A percentile compares a stretch with the other conserved stretches of the same genome.
These are phyloP conservation scores for Decorospora gaudefroyi DNA, from an alignment of 2,329 filamentous ascomycete genomes.

Conservation along the genomic window DNA sequence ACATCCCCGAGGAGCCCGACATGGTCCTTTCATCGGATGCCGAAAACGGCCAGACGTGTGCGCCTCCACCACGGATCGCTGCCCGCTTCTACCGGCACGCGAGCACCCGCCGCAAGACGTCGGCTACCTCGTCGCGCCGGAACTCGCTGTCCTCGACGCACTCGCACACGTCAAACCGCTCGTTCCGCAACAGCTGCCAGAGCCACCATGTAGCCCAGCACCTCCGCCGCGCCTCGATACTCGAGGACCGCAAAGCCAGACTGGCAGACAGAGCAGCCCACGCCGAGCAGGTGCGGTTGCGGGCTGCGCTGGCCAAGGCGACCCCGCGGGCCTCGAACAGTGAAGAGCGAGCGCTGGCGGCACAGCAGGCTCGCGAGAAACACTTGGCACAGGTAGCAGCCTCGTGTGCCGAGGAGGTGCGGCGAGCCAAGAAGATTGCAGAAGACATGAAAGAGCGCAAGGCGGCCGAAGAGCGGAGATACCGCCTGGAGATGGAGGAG, in stretches of 20 bases:
- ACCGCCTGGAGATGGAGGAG: conserved; percentile 77
- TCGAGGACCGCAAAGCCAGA: conserved; percentile 78
- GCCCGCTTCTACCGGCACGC: conserved; percentile 73
- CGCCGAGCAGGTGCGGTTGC: conserved; percentile 78
- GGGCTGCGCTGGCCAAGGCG: conserved; percentile 74
- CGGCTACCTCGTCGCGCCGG: conserved; percentile 75
- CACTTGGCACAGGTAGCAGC: conserved; percentile 82
- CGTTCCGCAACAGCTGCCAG: conserved; percentile 61
- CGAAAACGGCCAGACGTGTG: conserved; percentile 53
- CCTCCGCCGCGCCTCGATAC: conserved; percentile 76
- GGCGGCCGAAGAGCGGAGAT: conserved; percentile 70
- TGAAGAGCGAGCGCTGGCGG: conserved; percentile 76
- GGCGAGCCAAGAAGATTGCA: conserved; percentile 79
- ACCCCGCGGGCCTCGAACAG: conserved; percentile 67
- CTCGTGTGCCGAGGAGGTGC: conserved; percentile 79
- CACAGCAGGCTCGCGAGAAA: conserved; percentile 76
- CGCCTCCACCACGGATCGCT: conserved; percentile 75
- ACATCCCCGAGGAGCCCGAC: conserved; percentile 50
- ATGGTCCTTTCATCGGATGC: conserved; percentile 49
- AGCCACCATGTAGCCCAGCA: conserved; percentile 80
- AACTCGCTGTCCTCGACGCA: conserved; percentile 79
- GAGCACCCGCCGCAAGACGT: conserved; percentile 71
- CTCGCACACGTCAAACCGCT: conserved; percentile 69
- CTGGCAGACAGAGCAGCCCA: conserved; percentile 80
- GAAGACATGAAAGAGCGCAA: conserved; percentile 81